These are phyloP conservation scores for Parasarocladium wereldwijsianum DNA, from an alignment of 2,329 filamentous ascomycete genomes.

Conservation along the genomic window DNA sequence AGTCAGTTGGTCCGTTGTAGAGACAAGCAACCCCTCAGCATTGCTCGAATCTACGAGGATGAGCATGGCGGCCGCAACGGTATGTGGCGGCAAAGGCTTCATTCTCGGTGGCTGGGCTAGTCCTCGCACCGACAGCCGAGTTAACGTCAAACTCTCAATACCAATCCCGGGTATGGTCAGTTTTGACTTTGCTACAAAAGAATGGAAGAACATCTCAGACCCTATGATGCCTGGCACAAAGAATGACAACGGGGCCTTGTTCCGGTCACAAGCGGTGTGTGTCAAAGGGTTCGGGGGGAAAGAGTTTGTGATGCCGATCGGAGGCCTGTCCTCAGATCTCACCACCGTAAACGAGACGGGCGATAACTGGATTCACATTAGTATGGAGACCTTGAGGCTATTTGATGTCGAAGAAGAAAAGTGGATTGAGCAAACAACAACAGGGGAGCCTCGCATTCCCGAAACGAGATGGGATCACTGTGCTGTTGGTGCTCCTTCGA, in stretches of 20 bases:
- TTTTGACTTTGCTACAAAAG: not conserved
- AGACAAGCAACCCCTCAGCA: not conserved
- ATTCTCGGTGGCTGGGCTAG: not conserved
- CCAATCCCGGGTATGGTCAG: not conserved
- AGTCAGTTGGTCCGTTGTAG: not conserved
- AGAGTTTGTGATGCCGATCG: slow-evolving; percentile 19
- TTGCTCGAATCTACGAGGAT: not conserved
- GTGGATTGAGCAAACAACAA: slow-evolving; percentile 20
- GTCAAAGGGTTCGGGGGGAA: not conserved
- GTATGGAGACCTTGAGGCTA: too few species aligned
- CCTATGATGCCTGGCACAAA: not conserved
- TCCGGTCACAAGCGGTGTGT: not conserved
- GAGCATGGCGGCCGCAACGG: too few species aligned
- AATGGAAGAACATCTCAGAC: not conserved
- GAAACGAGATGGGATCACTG: slow-evolving; percentile 16
- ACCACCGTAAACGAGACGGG: too few species aligned
- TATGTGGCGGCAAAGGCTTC: too few species aligned
- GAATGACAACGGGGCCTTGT: not conserved
- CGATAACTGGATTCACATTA: too few species aligned
- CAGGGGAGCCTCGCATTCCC: slow-evolving; percentile 13
- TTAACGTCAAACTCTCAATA: not conserved
- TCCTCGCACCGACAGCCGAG: not conserved
- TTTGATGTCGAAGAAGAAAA: slow-evolving; percentile 17
- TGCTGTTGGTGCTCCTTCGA: slow-evolving; percentile 15
- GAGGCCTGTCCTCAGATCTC: too few species aligned